These are phyloP conservation scores for Selaginella moellendorffii DNA, from an alignment of 75 land plant species.

Conservation along the genomic window DNA sequence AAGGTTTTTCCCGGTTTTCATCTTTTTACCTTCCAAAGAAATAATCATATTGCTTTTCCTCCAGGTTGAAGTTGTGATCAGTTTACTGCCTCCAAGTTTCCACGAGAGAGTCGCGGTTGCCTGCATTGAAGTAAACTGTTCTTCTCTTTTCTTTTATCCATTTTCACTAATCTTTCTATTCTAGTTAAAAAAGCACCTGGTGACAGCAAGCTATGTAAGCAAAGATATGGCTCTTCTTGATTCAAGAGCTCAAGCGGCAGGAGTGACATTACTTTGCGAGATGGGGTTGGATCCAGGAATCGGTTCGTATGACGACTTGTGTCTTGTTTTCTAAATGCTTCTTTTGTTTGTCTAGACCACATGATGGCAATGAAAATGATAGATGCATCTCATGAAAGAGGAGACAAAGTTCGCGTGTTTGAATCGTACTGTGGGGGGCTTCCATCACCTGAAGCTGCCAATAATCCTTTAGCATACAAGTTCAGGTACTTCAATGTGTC, in stretches of 20 bases:
- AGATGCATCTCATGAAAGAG: constrained; percentile 48
- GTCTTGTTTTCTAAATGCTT: neutral
- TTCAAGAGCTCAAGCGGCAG: constrained; percentile 53
- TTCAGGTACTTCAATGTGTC: constrained; percentile 75
- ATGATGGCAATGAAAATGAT: constrained; percentile 99
- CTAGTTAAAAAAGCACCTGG: constrained; percentile 78
- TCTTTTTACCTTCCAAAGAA: too few species aligned
- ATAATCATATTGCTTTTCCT: too few species aligned
- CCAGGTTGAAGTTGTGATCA: constrained; percentile 90
- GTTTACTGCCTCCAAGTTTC: constrained; percentile 80
- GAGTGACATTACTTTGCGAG: constrained; percentile 76
- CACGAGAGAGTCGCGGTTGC: constrained; percentile 56
- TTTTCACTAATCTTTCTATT: neutral
- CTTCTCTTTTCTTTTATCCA: neutral
- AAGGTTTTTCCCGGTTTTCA: too few species aligned
- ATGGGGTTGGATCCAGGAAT: constrained; percentile 99
- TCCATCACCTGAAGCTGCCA: constrained; percentile 87
- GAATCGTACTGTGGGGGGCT: constrained; percentile 95
- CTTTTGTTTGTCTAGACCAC: constrained; percentile 47
- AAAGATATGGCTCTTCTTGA: constrained; percentile 47
- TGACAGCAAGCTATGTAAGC: constrained; percentile 92
- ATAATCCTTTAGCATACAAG: constrained; percentile 92
- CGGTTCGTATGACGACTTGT: constrained; percentile 29
- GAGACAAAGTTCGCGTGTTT: constrained; percentile 60
- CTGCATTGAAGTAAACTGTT: constrained; percentile 72